These are phyloP conservation scores for Oldenlandia corymbosa DNA, from an alignment of 257 asterid genomes.

Conservation along the genomic window DNA sequence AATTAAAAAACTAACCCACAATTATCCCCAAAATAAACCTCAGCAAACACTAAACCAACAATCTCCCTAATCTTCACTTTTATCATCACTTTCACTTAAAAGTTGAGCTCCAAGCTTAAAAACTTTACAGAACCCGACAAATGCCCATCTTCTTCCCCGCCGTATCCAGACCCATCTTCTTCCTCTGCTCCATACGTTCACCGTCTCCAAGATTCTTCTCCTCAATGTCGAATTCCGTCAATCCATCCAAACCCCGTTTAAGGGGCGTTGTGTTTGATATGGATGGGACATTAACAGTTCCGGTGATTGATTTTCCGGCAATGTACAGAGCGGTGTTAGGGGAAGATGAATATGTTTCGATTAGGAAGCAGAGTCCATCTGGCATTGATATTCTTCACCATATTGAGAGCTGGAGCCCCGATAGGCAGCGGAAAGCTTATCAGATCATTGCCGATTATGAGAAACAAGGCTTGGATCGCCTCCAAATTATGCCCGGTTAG, in stretches of 20 bases:
- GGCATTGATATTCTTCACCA: conserved; percentile 89
- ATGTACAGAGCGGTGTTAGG: conserved; percentile 92
- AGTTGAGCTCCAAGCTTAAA: too few relatives aligned
- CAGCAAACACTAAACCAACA: background rate
- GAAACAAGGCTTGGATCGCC: conserved; percentile 76
- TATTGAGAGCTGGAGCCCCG: conserved; percentile 76
- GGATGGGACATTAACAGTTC: conserved; percentile 96
- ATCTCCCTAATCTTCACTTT: background rate
- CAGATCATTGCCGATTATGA: conserved; percentile 70
- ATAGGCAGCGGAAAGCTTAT: conserved; percentile 58
- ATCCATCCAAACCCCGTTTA: conserved; percentile 40
- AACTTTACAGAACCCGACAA: background rate
- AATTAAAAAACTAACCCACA: too few relatives aligned
- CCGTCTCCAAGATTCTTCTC: conserved; percentile 30
- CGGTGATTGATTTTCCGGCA: conserved; percentile 80
- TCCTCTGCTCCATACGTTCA: conserved; percentile 14
- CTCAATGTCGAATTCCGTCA: conserved; percentile 46
- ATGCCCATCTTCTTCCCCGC: conserved; percentile 32
- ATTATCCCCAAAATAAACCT: background rate
- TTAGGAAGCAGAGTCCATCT: conserved; percentile 47
- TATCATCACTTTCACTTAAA: background rate
- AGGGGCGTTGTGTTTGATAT: conserved; percentile 93
- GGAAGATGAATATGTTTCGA: conserved; percentile 48
- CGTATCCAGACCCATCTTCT: conserved; percentile 24
- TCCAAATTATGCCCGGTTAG: conserved; percentile 91